Evolutionary conservation across 2,329 filamentous ascomycete species (phyloP), one percentile per base, ranked within the genome.

Genomic region (Sporothrix curviconia): DNA sequence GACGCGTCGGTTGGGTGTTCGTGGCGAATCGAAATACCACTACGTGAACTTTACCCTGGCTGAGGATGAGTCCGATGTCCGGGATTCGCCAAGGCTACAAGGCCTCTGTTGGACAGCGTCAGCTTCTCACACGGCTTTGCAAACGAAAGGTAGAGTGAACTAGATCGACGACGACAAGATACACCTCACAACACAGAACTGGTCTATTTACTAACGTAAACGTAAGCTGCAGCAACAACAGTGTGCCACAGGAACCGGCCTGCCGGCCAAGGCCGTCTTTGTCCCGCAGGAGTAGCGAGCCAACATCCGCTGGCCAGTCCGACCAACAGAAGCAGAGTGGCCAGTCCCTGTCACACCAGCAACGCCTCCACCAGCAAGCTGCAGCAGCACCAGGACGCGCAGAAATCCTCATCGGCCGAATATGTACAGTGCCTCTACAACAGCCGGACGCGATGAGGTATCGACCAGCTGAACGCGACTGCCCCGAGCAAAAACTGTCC

Each of bases 11-110:
- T 78, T 99, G 12, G 94, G 94, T 61, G 92, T 97, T 47, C 85
- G 94, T 55, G 94, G 94, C 62, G 92, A 97, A 74, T 99, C 94
- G 14, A 99, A 99, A 70, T 99, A 99, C 70, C 94, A 99, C 72
- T 99, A 99, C 67, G 83, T 86, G 47, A 85, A 85, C 66, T 87
- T 87, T 65, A 76, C 75, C 12, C 71, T 86, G 52, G 72, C 76
- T 42, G 83, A 85, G 52, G 83, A 85, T 58, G 74, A 80, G 55
- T 70, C 76, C 4, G 78, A 81, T 14, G 61, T 74, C 4, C 70
- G 70, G 42, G 74, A 79, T 28, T 72, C 76, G 14, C 72, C 74
- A 40, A 70, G 71, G 3, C 76, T 76, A n/a, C 69, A 75, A 4
- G 70, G 22, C 74, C 77, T n/a, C 72, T 81, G 9, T 68, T 74